Conservation (phyloP, 441 rosid genomes). For the Viola pubescens region DNA sequence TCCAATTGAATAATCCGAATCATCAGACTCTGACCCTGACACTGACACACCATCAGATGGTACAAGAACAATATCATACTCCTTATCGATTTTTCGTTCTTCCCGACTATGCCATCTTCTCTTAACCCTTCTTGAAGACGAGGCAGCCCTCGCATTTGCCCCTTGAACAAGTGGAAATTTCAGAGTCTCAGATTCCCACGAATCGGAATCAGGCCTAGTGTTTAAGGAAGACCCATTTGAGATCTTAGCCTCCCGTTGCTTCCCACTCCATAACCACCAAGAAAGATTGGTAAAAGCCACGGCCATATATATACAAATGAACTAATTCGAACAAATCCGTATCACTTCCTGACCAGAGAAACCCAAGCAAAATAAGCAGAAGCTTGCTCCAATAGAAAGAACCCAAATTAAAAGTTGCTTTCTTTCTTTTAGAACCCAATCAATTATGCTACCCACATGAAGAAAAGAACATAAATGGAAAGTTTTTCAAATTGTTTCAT, state of each 20-base stretch:
- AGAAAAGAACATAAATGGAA: too few relatives aligned
- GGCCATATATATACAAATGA: conserved; percentile 32
- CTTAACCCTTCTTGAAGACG: conserved; percentile 49
- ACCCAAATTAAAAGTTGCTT: too few relatives aligned
- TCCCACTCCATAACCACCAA: conserved; percentile 65
- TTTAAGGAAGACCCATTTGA: conserved; percentile 36
- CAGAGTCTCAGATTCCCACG: conserved; percentile 47
- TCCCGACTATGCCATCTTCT: conserved; percentile 66
- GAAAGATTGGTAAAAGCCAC: conserved; percentile 48
- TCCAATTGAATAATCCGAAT: conserved; percentile 68
- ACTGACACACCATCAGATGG: conserved; percentile 75
- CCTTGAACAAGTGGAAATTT: conserved; percentile 47
- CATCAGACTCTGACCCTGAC: conserved; percentile 74
- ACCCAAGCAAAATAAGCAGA: too few relatives aligned
- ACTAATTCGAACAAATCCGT: too few relatives aligned
- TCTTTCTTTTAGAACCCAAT: too few relatives aligned
- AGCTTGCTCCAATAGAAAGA: too few relatives aligned
- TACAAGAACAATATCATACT: conserved; percentile 64
- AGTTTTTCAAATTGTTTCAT: too few relatives aligned
- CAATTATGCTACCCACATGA: too few relatives aligned
- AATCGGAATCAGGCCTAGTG: conserved; percentile 34
- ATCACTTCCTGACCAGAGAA: too few relatives aligned
- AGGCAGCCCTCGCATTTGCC: conserved; percentile 20
- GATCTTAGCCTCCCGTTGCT: conserved; percentile 38
- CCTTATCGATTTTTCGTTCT: conserved; percentile 60